Base-by-base conservation (phyloP, 2,329 filamentous ascomycete genomes). In the Pseudogymnoascus sp. region DNA sequence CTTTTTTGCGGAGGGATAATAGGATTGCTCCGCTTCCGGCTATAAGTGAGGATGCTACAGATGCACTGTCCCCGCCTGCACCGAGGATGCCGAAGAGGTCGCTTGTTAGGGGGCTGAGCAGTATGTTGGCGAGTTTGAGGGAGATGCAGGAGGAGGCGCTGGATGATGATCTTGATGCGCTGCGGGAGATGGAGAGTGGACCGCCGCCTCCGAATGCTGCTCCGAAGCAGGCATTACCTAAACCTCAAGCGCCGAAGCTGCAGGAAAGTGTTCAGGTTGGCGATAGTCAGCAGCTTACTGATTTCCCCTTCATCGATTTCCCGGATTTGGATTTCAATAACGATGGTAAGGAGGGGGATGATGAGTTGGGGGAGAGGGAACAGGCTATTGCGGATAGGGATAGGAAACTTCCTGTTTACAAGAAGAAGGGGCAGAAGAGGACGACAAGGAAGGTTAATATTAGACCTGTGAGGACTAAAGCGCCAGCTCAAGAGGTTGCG, bases 351-450 rank as follows among this genome's bases (percentile, higher is more conserved):
- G 85, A 87, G 68, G 79, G 70, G 6, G 85, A 87, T 71, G 82
- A 81, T 65, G 75, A 76, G 1, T 77, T 76, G 3, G 80, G 83
- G 38, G 75, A 78, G 0, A 71, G 72, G 3, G 72, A 74, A 4
- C 65, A 65, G 31, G 63, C 63, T 14, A 56, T 60, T n/a, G 63
- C 81, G 11, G 83, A 78, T 61, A 78, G 77, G n/a, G 76, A 84
- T 68, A 85, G 85, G 1, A 79, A 82, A 66, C 73, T 85, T 38
- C 83, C 80, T 62, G 75, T 84, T 1, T 93, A 83, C 78, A 93
- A 92, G 80, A 94, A 94, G 82, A 90, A 90, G 77, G 90, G 89
- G 0, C 83, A 90, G 72, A 94, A 94, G 78, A 81, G 90, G 65
- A 91, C 89, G 63, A 93, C 90, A 2, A 80, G 86, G 66, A 78